Percentiles rank a stretch among this genome's conserved stretches.
Conservation (phyloP, 176 grass and related monocot species). For the Triticum aestivum region IWGSC_CS_RefSeq_v2.1 NC_057796.1:195317829-195318328, state of each 20-base stretch:
- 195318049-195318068: neutral
- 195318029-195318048: neutral
- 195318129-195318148: neutral
- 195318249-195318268: neutral
- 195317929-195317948: neutral
- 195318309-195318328: too few species aligned
- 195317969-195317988: neutral
- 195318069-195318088: neutral
- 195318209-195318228: neutral
- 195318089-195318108: neutral
- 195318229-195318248: neutral
- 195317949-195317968: neutral
- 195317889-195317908: neutral
- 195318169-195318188: neutral
- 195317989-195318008: neutral
- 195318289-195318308: too few species aligned
- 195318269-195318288: neutral
- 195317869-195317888: neutral
- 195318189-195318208: neutral
- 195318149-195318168: neutral
- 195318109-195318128: neutral
- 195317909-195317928: neutral
- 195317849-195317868: neutral
- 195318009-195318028: neutral
- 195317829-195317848: neutral